Evolutionary conservation across 1,284 basidiomycete species (phyloP), one percentile per base, ranked within the genome.

Genomic region (Cutaneotrichosporon cyanovorans): DNA sequence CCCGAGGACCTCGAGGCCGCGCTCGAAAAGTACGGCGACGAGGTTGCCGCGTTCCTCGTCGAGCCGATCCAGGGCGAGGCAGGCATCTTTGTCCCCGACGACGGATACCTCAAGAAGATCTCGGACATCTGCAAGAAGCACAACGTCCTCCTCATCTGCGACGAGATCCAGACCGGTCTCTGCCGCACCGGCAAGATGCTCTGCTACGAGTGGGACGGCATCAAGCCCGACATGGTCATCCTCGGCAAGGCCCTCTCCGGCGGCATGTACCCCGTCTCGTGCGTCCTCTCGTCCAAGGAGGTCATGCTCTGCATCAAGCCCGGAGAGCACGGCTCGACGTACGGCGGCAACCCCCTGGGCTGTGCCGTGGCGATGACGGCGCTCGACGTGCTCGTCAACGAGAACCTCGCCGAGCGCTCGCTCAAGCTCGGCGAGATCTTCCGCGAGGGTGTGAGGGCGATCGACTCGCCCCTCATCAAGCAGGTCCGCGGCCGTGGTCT

Each of bases 31-130:
- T 78, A 91, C 68, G 91, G 93, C 19, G 73, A 85, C 55, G 79
- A 87, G 56, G 82, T 89, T 23, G 92, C 91, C 10, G 93, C 88
- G 1, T 92, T 98, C 76, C 78, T 98, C 50, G 80, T 98, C 8
- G 93, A 98, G 73, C 93, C 93, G 5, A 97, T 98, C 60, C 95
- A 98, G 72, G 93, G 93, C 28, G 93, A 98, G 74, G 93, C 93
- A 10, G 93, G 87, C 19, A 93, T 97, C 61, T 82, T 93, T 46
- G 86, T 98, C 14, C 93, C 93, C 0, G 82, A 84, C n/a, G 77
- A 80, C 21, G 90, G 91, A 7, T 98, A 98, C 73, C 79, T 98
- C 37, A 68, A 79, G 30, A 74, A 80, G 55, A 83, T 84, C 19
- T 81, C 84, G 46, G 82, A 80, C 53, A 77, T 97, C 18, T 98